Evolutionary conservation across 495 filamentous ascomycete genomes (phyloP), one percentile per base, ranked within the genome.

Genomic region (Diplogelasinospora grovesii): DNA sequence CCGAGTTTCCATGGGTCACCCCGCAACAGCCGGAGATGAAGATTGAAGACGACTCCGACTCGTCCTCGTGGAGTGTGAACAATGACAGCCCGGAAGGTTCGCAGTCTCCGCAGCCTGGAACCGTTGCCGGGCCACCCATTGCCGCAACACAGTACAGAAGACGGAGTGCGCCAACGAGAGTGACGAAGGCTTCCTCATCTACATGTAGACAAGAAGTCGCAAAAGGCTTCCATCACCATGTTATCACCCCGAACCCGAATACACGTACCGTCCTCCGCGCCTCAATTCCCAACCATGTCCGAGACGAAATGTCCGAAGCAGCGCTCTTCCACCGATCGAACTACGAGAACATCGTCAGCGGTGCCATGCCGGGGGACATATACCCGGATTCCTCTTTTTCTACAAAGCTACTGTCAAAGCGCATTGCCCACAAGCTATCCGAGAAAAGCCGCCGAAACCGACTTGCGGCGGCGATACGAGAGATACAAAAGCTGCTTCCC

Each of bases 401-500:
- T 7, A 27, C 41, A 10, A 50, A 53, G 35, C 24, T 49, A 9
- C 39, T 49, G 16, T 54, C 49, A 14, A 55, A 55, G 22, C 41
- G 52, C 8, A 49, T 60, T 10, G 57, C 54, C 7, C 57, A 60
- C 43, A 60, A 57, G 43, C 42, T 60, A n/a, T 60, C 57, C 5
- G 57, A 60, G 49, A 60, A 60, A 46, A 53, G 30, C 9, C 37
- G 57, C 3, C 44, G 57, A 29, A 60, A 54, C n/a, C 23, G 57
- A 10, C 34, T 57, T 11, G 57, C 57, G 0, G 37, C 50, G 15
- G 57, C 57, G 8, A 57, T 60, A 18, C 54, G 57, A 0, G 54
- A 60, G 49, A 60, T 60, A n/a, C 50, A 60, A 32, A 57, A 53
- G 41, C 41, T 60, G 18, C 33, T 60, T 19, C 56, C 56, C 8